Evolutionary conservation across 2,329 filamentous ascomycete species (phyloP), one percentile per base, ranked within the genome.

Genomic region (Helicocarpus griseus): DNA sequence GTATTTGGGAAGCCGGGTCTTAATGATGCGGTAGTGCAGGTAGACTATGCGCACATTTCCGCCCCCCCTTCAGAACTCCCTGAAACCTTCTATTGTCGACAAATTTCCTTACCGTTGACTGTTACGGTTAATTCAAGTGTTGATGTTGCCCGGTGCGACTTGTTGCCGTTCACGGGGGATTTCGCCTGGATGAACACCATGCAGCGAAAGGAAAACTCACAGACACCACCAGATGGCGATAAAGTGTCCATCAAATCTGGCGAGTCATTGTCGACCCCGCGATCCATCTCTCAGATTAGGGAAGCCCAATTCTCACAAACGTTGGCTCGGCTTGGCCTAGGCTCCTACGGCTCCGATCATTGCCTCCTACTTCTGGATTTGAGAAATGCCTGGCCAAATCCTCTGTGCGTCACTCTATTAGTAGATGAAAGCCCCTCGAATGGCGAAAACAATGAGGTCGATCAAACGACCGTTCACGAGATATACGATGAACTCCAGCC

Each of bases 61-160:
- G 77, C 82, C 29, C 74, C 82, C 4, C 76, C 76, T n/a, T 77
- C 80, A 11, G 81, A 89, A 52, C 72, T 90, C 1, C 76, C 78
- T 22, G 82, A 85, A 33, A 77, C 81, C 31, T 95, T 95, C 62
- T 88, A 89, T 63, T 95, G 90, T 0, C 80, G 90, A 36, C 87
- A 93, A 63, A 77, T 95, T 14, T 83, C 84, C 17, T 75, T 95
- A 26, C 86, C 89, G 13, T 73, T 97, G 52, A 87, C 85, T 0
- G 80, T 96, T 14, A 96, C 91, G 4, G 91, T 97, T 45, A 96
- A 96, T 63, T 87, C 89, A 3, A 93, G 89, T 61, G 77, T 96
- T 24, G 89, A 96, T 62, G 74, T 96, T 8, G 78, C 83, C 31
- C 79, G 88, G 35, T 82, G 90, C 57, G 90, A 96, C 61, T 77